A percentile compares a stretch with the other conserved stretches of the same genome.
Conservation (phyloP, 345 rosid genomes). For the Citrus hindsii region DNA sequence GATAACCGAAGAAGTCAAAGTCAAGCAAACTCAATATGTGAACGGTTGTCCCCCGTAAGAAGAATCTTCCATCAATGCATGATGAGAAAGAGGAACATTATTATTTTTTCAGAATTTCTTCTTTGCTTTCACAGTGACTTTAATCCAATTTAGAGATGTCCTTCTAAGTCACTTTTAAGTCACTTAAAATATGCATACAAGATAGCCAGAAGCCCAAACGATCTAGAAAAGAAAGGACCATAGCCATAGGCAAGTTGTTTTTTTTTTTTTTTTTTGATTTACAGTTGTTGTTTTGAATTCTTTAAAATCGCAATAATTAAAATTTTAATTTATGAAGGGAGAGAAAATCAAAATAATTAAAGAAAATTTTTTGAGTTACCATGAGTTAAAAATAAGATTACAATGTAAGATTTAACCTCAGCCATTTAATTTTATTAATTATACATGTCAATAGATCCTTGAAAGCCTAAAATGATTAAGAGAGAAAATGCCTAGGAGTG, state of each 20-base stretch:
- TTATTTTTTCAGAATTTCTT: constrained; percentile 46
- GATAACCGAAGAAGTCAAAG: constrained; percentile 37
- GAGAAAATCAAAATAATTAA: too few relatives aligned
- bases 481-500: too few relatives aligned
- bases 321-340: too few relatives aligned
- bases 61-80: constrained; percentile 49
- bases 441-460: too few relatives aligned
- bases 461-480: too few relatives aligned
- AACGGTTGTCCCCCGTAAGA: constrained; percentile 39
- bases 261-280: too few relatives aligned
- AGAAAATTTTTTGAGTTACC: too few relatives aligned
- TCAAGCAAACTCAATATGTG: constrained; percentile 56
- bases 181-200: constrained; percentile 46
- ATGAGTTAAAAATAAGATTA: too few relatives aligned
- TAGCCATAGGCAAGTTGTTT: background rate
- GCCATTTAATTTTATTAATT: too few relatives aligned
- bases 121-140: constrained; percentile 57
- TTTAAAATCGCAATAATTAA: too few relatives aligned
- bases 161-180: constrained; percentile 46
- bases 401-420: too few relatives aligned
- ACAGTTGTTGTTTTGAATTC: too few relatives aligned
- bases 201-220: constrained; percentile 38
- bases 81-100: constrained; percentile 47
- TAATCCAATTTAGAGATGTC: constrained; percentile 29
- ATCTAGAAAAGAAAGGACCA: constrained; percentile 35